Base-by-base conservation (phyloP, 495 filamentous ascomycete species). In the Lophiotrema nucula region DNA sequence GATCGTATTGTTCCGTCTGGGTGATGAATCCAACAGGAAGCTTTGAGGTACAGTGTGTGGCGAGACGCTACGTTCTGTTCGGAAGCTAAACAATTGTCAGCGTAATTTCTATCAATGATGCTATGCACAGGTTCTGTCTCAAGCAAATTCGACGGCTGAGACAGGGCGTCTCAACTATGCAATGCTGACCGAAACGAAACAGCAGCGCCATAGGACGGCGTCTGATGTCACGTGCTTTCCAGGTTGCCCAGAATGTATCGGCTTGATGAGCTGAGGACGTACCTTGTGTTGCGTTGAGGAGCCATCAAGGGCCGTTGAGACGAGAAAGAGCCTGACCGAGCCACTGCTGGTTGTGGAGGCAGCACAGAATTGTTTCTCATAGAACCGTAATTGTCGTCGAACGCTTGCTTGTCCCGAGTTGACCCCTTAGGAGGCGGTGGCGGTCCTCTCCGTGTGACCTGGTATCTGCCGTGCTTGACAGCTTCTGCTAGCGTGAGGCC, bases 11-110 rank as follows among this genome's bases (percentile, higher is more conserved):
- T 47, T 59, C 18, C 49, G 61, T 47, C 49, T 22, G 18, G 47
- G 60, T 10, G 61, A 51, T 2, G 62, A 65, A 19, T 65, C 62
- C 28, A 65, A 41, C 23, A 60, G 46, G 47, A 65, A 65, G 28
- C 62, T 65, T 28, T 43, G 46, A 21, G 39, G 41, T 47, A 25
- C 23, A 42, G 16, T 37, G 12, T 26, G 22, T 11, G 50, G 47
- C 3, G 44, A 41, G 4, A 25, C 21, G 26, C 55, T 64, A 16
- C 47, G 22, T 13, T 49, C 53, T 28, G 23, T 44, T 54, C 18
- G 53, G 37, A 39, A 51, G 54, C 21, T 1, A 41, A 4, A 44
- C 5, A 39, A 22, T 60, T 47, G 53, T 47, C 26, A 48, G 31
- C n/a, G n/a, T n/a, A n/a, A n/a, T n/a, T n/a, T n/a, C n/a, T n/a